Evolutionary conservation across 2,329 filamentous ascomycete genomes (phyloP).

Genomic region (Ophiostoma pallidulum): DNA sequence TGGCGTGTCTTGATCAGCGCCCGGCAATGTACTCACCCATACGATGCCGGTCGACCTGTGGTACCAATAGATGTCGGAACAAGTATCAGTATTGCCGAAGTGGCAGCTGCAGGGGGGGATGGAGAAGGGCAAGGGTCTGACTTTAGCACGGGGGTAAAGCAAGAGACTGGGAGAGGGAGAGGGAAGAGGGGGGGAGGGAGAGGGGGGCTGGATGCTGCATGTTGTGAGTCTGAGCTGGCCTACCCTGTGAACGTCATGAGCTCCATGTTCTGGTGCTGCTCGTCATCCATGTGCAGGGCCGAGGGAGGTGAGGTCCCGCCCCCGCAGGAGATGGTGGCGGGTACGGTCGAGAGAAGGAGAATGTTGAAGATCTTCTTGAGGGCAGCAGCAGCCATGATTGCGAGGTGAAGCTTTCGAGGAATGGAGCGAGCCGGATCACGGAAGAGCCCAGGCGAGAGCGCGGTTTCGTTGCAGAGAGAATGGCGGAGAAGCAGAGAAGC

Average conservation of each 20-base stretch:
- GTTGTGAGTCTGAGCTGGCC: no score
- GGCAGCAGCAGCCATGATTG: no score
- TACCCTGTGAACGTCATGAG: background rate
- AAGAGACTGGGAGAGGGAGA: background rate
- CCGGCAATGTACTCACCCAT: background rate
- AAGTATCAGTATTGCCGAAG: slow-evolving; percentile 15
- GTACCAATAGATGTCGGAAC: slow-evolving; percentile 10
- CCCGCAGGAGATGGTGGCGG: background rate
- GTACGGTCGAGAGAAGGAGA: background rate
- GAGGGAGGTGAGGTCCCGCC: no score
- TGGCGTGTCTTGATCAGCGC: no score
- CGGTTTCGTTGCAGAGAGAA: no score
- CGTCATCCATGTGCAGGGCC: background rate
- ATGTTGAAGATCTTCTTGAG: background rate
- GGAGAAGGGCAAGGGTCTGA: no score
- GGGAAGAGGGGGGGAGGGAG: background rate
- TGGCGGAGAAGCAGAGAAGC: no score
- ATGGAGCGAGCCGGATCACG: no score
- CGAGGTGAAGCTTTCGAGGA: no score
- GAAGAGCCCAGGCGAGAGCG: no score
- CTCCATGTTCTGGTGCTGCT: background rate
- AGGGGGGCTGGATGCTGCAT: no score
- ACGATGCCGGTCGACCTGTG: slow-evolving; percentile 3
- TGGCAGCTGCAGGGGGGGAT: background rate
- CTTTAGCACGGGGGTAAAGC: background rate